Percentiles rank a stretch among this genome's conserved stretches.
Conservation (phyloP, 495 filamentous ascomycete genomes). For the Daldinia bambusicola region DNA sequence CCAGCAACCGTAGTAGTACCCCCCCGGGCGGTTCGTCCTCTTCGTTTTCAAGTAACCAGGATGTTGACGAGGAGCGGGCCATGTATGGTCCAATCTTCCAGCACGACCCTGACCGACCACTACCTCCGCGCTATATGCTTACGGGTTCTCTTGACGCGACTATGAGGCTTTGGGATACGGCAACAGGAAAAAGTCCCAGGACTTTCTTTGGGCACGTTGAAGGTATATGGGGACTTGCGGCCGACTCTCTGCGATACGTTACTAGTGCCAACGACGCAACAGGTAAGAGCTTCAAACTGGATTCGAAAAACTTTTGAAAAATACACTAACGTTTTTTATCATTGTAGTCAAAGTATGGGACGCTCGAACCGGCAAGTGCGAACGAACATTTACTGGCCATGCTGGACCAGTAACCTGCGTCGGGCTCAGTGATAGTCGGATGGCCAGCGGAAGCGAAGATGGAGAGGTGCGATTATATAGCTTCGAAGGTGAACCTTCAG, state of each 20-base stretch:
- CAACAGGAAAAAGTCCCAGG: constrained; percentile 80
- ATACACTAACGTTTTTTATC: constrained; percentile 21
- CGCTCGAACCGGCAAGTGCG: constrained; percentile 86
- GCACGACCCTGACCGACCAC: constrained; percentile 65
- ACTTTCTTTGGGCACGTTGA: constrained; percentile 97
- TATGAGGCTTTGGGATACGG: constrained; percentile 92
- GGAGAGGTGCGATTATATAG: constrained; percentile 88
- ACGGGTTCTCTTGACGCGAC: constrained; percentile 91
- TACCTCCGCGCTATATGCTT: constrained; percentile 88
- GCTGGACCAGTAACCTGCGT: constrained; percentile 91
- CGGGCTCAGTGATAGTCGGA: constrained; percentile 84
- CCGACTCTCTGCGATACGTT: constrained; percentile 88
- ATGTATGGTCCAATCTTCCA: constrained; percentile 69
- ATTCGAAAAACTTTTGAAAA: neutral
- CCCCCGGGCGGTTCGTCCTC: constrained; percentile 41
- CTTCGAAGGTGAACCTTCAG: constrained; percentile 68
- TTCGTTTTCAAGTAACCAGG: constrained; percentile 26
- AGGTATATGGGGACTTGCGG: constrained; percentile 93
- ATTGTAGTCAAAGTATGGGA: constrained; percentile 84
- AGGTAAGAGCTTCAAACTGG: constrained; percentile 57
- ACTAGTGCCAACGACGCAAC: constrained; percentile 91
- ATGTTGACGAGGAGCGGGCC: constrained; percentile 56
- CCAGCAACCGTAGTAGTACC: constrained; percentile 53
- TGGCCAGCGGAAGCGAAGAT: constrained; percentile 93
- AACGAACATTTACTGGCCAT: constrained; percentile 90